A percentile compares a stretch with the other conserved stretches of the same genome.
phyloP scores from a whole-genome alignment of 306 rosid species.

The Trichosanthes truncata region DNA sequence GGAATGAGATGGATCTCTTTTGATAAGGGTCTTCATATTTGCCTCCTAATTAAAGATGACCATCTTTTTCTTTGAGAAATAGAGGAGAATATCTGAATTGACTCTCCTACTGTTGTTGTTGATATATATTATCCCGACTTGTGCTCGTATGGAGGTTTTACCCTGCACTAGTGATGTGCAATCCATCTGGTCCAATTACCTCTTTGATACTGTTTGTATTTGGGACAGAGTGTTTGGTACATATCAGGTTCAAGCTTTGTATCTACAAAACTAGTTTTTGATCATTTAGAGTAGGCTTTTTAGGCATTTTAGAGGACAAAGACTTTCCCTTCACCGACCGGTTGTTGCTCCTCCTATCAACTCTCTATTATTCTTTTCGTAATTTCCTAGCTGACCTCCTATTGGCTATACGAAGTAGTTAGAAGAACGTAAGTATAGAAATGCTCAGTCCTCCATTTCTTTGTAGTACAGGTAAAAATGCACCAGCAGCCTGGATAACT shows the following conservation, averaged over 20 bases:
- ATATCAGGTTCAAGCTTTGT: background rate
- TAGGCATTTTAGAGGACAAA: background rate
- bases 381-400: background rate
- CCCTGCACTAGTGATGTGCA: background rate
- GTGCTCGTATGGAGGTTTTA: too few relatives aligned
- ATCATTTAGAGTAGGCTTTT: background rate
- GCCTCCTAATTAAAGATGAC: too few relatives aligned
- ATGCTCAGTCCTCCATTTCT: background rate
- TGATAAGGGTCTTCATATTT: too few relatives aligned
- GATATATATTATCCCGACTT: too few relatives aligned
- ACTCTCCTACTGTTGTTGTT: too few relatives aligned
- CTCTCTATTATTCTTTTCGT: background rate
- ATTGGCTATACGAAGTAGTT: background rate
- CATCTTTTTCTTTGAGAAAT: too few relatives aligned
- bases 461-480: too few relatives aligned
- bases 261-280: background rate
- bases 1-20: too few relatives aligned
- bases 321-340: background rate
- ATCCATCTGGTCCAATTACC: background rate
- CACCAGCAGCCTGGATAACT: background rate
- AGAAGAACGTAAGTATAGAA: background rate
- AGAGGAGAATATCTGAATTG: too few relatives aligned
- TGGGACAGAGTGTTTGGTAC: background rate
- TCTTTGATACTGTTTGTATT: background rate
- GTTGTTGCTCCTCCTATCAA: background rate